These are phyloP conservation scores for Phytophthora tubulina DNA, from an alignment of 352 stramenopile genomes.

Conservation along the genomic window DNA sequence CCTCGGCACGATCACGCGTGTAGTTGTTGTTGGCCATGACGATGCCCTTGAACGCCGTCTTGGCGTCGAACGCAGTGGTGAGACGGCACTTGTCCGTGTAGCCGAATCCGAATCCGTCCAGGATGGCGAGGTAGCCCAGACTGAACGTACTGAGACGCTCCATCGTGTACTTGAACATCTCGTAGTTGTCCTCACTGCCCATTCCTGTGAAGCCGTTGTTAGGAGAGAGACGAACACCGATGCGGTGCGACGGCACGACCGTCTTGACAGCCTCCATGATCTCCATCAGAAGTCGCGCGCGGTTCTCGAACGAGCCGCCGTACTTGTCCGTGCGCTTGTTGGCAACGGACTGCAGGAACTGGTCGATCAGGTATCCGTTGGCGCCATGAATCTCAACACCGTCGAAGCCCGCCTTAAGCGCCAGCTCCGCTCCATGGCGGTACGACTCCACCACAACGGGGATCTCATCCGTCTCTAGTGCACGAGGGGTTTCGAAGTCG, in stretches of 20 bases:
- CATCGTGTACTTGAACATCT: constrained; percentile 36
- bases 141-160: constrained; percentile 42
- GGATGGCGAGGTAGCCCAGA: constrained; percentile 51
- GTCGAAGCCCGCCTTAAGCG: constrained; percentile 77
- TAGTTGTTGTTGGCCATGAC: constrained; percentile 50
- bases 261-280: constrained; percentile 67
- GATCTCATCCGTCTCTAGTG: constrained; percentile 82
- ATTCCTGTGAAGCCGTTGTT: constrained; percentile 44
- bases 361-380: constrained; percentile 93
- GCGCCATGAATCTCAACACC: constrained; percentile 70
- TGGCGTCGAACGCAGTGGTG: constrained; percentile 30
- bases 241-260: constrained; percentile 29
- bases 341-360: constrained; percentile 84
- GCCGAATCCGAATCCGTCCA: constrained; percentile 51
- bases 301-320: constrained; percentile 87
- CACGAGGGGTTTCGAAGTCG: constrained; percentile 55
- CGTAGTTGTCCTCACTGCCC: constrained; percentile 22
- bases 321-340: constrained; percentile 62
- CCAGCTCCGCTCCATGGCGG: constrained; percentile 54
- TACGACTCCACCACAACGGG: constrained; percentile 72
- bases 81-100: constrained; percentile 43
- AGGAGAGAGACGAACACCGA: constrained; percentile 49
- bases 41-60: constrained; percentile 2
- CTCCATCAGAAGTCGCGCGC: constrained; percentile 72
- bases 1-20: constrained; percentile 43